Base-by-base conservation (phyloP, 2,329 filamentous ascomycete species). In the Pestalotiopsis sp. region DNA sequence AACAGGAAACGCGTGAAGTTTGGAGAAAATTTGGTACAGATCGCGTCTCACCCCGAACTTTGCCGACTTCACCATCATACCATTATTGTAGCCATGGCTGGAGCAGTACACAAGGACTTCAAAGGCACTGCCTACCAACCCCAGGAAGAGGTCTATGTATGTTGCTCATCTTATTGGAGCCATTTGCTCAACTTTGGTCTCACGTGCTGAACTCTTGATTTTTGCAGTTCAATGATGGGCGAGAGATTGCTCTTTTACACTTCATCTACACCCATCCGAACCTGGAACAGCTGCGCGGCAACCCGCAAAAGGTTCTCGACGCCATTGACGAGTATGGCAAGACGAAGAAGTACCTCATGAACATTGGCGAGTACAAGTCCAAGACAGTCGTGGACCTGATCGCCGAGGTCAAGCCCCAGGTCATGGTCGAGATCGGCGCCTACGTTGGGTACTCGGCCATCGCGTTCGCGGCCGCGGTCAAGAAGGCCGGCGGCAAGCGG, bases 391-490 rank as follows among this genome's bases (percentile, higher is more conserved):
- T 86, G 9, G 85, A 92, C 38, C 79, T 95, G 52, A 94, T 96
- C 69, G 83, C 83, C 23, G 83, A 92, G 71, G 82, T 86, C 62
- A 92, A 91, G 77, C 92, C 92, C 0, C 79, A 88, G 67, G 84
- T 84, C 2, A 93, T 94, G 89, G 85, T 95, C 61, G 93, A 97
- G 77, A 85, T 96, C 0, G 93, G 94, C 61, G 91, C 92, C 63
- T 96, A 95, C 78, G 86, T 94, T 23, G 93, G 93, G 57, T 96
- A 96, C 82, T 95, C 93, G 0, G 90, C 91, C 69, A 89, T 96
- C 69, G 84, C 94, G 1, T 95, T 95, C 75, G 92, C 88, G 59
- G 85, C 89, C 45, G 90, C 91, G 0, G 82, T 93, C 17, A 87
- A 87, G 69, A 84, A 86, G 64, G 86, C 86, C 3, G 91, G 91